Conservation (phyloP, 106 monocot species). For the Dendrobium catenatum region DNA sequence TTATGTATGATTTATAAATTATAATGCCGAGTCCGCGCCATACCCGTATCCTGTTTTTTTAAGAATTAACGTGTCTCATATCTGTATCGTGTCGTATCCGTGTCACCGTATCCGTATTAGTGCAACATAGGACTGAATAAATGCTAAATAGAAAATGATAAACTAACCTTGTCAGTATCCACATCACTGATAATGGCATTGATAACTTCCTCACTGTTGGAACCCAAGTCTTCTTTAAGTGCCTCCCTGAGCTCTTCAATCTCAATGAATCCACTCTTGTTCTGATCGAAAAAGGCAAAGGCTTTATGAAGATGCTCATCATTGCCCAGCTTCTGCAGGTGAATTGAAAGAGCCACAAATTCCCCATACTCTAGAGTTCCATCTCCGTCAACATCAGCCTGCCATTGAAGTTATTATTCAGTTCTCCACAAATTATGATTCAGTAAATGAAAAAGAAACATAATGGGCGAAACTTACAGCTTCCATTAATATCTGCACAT, state of each 20-base stretch:
- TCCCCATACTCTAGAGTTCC: conserved; percentile 49
- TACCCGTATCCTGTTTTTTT: too few species aligned
- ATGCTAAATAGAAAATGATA: not conserved
- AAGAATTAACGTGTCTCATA: too few species aligned
- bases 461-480: conserved; percentile 31
- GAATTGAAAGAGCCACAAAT: conserved; percentile 53
- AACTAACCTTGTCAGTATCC: conserved; percentile 60
- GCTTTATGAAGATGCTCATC: conserved; percentile 60
- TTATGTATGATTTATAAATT: too few species aligned
- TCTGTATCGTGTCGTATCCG: too few species aligned
- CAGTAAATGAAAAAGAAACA: not conserved
- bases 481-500: conserved; percentile 47
- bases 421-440: too few species aligned
- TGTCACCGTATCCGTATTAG: too few species aligned
- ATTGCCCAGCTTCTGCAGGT: conserved; percentile 45
- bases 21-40: too few species aligned
- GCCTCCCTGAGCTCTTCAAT: conserved; percentile 61
- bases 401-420: not conserved
- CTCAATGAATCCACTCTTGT: conserved; percentile 60
- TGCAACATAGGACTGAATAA: not conserved
- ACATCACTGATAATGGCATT: conserved; percentile 58
- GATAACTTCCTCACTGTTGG: conserved; percentile 54
- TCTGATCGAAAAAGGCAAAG: conserved; percentile 56
- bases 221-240: conserved; percentile 41
- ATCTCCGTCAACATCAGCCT: conserved; percentile 59